Conservation (phyloP, 2,329 filamentous ascomycete species). For the Exophiala sideris region DNA sequence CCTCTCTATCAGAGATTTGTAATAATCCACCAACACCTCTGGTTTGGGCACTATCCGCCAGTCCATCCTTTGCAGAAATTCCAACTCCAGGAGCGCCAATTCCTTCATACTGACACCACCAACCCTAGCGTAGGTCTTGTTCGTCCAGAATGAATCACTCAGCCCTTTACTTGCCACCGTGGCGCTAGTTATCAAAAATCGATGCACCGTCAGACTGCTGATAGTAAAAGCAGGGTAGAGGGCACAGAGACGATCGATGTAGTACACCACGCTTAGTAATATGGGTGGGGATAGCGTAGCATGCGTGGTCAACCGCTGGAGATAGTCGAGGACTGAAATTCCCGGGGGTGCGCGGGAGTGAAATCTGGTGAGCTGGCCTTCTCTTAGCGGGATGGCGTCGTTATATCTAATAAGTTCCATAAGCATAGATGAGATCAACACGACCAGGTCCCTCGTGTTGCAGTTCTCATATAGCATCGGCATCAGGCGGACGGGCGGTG, state of each 20-base stretch:
- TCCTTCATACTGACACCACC: constrained; percentile 89
- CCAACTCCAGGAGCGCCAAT: constrained; percentile 84
- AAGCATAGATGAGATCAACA: constrained; percentile 91
- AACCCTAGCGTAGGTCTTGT: constrained; percentile 90
- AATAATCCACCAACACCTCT: constrained; percentile 90
- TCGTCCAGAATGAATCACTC: constrained; percentile 97
- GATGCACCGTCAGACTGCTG: constrained; percentile 92
- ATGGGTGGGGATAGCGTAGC: constrained; percentile 90
- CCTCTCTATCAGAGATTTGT: constrained; percentile 74
- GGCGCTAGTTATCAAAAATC: constrained; percentile 91
- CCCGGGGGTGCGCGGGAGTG: constrained; percentile 87
- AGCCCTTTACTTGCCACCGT: constrained; percentile 95
- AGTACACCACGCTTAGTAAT: constrained; percentile 97
- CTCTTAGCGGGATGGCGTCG: constrained; percentile 78
- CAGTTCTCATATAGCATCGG: constrained; percentile 76
- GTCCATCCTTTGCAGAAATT: constrained; percentile 87
- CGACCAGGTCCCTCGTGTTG: constrained; percentile 78
- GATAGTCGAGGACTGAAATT: constrained; percentile 91
- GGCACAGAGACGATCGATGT: constrained; percentile 90
- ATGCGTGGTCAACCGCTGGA: constrained; percentile 87
- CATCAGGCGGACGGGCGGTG: constrained; percentile 50
- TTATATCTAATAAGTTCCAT: constrained; percentile 92
- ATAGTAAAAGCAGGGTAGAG: constrained; percentile 94
- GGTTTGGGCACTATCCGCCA: constrained; percentile 97
- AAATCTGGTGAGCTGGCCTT: constrained; percentile 85